These are phyloP conservation scores for Globisporangium parvum DNA, from an alignment of 352 stramenopile species.

Conservation along the genomic window DNA sequence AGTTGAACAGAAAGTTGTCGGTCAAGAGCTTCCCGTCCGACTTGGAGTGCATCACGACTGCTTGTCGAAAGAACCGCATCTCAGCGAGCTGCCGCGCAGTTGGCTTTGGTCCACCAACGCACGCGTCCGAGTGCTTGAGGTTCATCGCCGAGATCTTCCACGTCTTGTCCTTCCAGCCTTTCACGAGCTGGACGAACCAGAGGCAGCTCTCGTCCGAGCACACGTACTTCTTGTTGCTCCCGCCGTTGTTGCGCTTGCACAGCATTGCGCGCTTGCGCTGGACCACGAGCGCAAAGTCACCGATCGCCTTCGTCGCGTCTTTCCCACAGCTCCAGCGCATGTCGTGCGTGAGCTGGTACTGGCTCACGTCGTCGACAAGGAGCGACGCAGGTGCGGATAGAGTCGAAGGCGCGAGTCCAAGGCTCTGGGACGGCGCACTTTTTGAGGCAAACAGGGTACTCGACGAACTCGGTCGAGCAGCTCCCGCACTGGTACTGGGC, in stretches of 20 bases:
- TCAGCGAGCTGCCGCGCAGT: constrained; percentile 73
- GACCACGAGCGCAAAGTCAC: constrained; percentile 67
- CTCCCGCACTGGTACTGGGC: constrained; percentile 3
- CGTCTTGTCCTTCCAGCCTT: constrained; percentile 79
- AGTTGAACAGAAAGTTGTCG: constrained; percentile 68
- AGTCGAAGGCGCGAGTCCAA: background rate
- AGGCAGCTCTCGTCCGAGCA: constrained; percentile 69
- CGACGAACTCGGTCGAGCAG: too few species aligned
- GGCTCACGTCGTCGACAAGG: constrained; percentile 51
- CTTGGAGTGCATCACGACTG: constrained; percentile 75
- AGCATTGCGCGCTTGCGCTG: constrained; percentile 76
- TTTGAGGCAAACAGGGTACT: too few species aligned
- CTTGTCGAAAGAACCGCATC: constrained; percentile 79
- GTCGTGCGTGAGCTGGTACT: constrained; percentile 69
- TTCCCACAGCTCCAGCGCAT: constrained; percentile 80
- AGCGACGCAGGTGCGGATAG: constrained; percentile 30
- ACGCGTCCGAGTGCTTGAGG: constrained; percentile 65
- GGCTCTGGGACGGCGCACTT: too few species aligned
- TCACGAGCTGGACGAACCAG: constrained; percentile 75
- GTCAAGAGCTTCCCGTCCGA: constrained; percentile 69
- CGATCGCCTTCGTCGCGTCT: constrained; percentile 72
- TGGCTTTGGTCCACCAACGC: constrained; percentile 50
- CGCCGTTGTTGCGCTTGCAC: constrained; percentile 77
- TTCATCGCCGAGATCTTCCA: constrained; percentile 88
- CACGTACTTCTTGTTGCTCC: constrained; percentile 85